Conservation (phyloP, 2,329 filamentous ascomycete species). For the Talaromyces rugulosus region DNA sequence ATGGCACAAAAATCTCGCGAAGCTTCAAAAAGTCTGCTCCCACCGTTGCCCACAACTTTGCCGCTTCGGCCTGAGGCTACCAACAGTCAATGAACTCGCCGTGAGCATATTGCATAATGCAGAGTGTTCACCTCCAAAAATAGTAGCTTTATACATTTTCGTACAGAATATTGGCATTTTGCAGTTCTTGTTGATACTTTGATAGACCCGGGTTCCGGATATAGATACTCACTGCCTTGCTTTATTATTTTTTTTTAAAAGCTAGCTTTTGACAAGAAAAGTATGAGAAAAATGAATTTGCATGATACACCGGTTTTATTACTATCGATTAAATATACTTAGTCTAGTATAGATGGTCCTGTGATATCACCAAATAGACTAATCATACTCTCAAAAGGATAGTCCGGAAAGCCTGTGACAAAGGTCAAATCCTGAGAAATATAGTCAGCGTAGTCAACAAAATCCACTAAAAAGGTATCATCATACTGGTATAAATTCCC, state of each 20-base stretch:
- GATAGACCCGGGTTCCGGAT: not conserved
- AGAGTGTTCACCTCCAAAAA: not conserved
- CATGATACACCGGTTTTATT: not conserved
- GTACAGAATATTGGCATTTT: not conserved
- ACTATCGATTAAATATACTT: not conserved
- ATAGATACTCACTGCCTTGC: not conserved
- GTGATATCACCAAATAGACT: constrained; percentile 30
- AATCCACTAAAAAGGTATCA: not conserved
- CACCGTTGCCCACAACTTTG: constrained; percentile 34
- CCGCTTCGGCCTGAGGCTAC: constrained; percentile 23
- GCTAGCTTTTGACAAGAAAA: not conserved
- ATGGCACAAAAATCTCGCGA: constrained; percentile 71
- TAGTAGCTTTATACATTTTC: not conserved
- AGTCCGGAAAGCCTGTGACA: constrained; percentile 34
- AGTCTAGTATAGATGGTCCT: not conserved
- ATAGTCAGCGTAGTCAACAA: not conserved
- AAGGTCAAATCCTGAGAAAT: constrained; percentile 27
- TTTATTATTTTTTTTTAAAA: not conserved
- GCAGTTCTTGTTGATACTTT: not conserved
- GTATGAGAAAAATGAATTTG: not conserved
- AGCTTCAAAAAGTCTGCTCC: constrained; percentile 44
- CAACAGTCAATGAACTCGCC: not conserved
- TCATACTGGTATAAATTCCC: constrained; percentile 21
- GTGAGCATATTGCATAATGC: not conserved
- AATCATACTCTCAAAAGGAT: constrained; percentile 33